Conservation (phyloP, 2,329 filamentous ascomycete genomes). For the Ceratocystis huliohia region DNA sequence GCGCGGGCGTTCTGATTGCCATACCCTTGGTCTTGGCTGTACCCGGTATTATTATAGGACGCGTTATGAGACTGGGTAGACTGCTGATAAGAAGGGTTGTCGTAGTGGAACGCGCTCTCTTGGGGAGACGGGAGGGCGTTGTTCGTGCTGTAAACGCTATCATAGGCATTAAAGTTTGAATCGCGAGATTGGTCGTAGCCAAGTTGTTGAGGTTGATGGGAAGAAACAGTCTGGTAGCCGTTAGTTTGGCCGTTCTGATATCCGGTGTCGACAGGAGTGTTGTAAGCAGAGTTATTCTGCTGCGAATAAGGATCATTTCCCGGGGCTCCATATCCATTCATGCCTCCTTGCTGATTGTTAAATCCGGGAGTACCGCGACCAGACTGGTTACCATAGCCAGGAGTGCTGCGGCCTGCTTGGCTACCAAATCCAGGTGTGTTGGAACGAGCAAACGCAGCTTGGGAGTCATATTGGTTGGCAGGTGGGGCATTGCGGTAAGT, state of each 20-base stretch:
- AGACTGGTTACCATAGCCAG: conserved; percentile 13
- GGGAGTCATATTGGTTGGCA: conserved; percentile 8
- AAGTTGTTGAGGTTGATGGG: conserved; percentile 10
- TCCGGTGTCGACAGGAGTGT: conserved; percentile 5
- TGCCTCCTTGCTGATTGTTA: conserved; percentile 11
- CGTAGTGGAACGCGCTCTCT: conserved; percentile 20
- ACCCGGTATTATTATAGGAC: background rate
- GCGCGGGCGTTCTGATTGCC: background rate
- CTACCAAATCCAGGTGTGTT: conserved; percentile 12
- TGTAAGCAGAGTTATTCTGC: conserved; percentile 12
- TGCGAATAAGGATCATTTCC: conserved; percentile 23
- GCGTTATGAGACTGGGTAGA: conserved; percentile 6
- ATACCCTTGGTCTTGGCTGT: conserved; percentile 12
- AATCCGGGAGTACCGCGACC: conserved; percentile 12
- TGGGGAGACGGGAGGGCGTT: conserved; percentile 19
- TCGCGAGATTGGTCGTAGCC: conserved; percentile 14
- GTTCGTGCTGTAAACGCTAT: conserved; percentile 5
- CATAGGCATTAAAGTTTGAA: conserved; percentile 15
- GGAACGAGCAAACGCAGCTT: background rate
- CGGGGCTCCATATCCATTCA: conserved; percentile 19
- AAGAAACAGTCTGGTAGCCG: conserved; percentile 14
- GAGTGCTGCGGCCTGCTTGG: conserved; percentile 10
- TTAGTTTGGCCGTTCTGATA: conserved; percentile 5
- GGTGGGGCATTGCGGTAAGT: conserved; percentile 11
- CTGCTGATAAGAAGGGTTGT: conserved; percentile 18